phyloP scores from a whole-genome alignment of 176 grass and related monocot genomes.

The Musa acuminata region DNA sequence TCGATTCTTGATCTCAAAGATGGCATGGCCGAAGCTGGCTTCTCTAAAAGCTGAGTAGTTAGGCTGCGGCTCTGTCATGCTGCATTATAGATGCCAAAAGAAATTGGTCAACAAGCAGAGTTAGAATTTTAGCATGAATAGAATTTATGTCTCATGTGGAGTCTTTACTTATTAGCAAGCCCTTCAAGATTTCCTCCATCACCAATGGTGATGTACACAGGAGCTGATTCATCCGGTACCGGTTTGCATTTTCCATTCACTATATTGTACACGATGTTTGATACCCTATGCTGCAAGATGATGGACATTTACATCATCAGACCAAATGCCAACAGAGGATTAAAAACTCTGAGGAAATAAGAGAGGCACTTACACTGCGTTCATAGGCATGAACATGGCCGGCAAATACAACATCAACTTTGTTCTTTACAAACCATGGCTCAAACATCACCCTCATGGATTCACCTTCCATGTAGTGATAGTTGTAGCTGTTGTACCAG shows the following conservation, averaged over 20 bases:
- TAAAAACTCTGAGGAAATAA: not conserved
- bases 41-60: constrained; percentile 88
- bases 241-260: constrained; percentile 56
- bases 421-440: constrained; percentile 75
- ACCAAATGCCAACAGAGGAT: not conserved
- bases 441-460: constrained; percentile 88
- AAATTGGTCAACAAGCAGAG: constrained; percentile 1
- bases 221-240: constrained; percentile 41
- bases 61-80: constrained; percentile 74
- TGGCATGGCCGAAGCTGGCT: constrained; percentile 83
- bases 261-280: constrained; percentile 66
- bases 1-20: constrained; percentile 80
- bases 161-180: constrained; percentile 59
- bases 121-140: not conserved
- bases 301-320: not conserved
- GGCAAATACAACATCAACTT: constrained; percentile 75
- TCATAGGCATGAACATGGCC: constrained; percentile 92
- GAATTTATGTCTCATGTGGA: not conserved
- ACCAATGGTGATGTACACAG: constrained; percentile 76
- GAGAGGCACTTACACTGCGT: constrained; percentile 46
- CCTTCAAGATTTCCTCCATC: constrained; percentile 88
- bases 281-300: constrained; percentile 62
- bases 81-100: constrained; percentile 17
- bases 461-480: constrained; percentile 95
- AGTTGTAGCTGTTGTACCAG: constrained; percentile 95